Evolutionary conservation across 1,139 yeast genomes (phyloP).

Genomic region (Sugiyamaella novakii): DNA sequence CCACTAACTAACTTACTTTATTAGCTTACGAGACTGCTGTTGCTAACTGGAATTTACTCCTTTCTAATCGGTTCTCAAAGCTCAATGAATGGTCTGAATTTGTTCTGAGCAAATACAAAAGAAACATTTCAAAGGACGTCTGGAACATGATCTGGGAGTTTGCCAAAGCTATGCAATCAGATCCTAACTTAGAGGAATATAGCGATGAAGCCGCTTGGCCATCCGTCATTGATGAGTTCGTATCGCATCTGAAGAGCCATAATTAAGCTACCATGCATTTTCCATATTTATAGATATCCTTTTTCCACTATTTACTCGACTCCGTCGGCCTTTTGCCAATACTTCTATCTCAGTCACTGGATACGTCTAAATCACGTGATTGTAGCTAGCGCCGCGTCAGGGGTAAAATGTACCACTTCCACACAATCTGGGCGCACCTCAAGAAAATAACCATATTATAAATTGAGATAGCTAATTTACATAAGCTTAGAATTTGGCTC

Average conservation of each 20-base stretch:
- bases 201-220: conserved; percentile 89
- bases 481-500: conserved; percentile 20
- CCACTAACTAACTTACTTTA: conserved; percentile 22
- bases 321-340: too few relatives aligned
- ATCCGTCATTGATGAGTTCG: conserved; percentile 77
- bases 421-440: not conserved
- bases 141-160: conserved; percentile 86
- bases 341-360: too few relatives aligned
- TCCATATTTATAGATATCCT: conserved; percentile 4
- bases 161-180: conserved; percentile 54
- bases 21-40: conserved; percentile 58
- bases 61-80: conserved; percentile 44
- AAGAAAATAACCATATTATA: too few relatives aligned
- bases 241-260: conserved; percentile 46
- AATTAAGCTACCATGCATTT: not conserved
- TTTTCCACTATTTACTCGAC: too few relatives aligned
- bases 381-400: not conserved
- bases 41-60: conserved; percentile 76
- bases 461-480: not conserved
- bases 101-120: conserved; percentile 45
- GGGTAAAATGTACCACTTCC: not conserved
- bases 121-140: conserved; percentile 64
- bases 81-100: conserved; percentile 58
- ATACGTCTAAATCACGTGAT: not conserved
- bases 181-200: conserved; percentile 57